Evolutionary conservation across 208 protist species (phyloP).

Genomic region (Strigomonas galati): DNA sequence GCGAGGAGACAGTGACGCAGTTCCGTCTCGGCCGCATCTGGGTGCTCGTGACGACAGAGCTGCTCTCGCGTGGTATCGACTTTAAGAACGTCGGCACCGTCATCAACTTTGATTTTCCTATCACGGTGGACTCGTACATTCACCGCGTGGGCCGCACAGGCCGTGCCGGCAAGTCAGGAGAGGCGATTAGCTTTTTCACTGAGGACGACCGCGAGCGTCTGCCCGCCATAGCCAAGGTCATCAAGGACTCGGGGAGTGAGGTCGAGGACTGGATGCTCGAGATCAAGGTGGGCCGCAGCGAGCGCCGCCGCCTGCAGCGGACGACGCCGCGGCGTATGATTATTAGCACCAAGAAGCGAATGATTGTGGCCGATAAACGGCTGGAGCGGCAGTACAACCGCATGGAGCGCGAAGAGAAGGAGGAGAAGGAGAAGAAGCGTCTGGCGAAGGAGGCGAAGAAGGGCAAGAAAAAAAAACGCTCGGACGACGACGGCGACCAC

Average conservation of each 20-base stretch:
- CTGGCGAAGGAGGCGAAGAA: neutral
- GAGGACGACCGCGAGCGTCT: conserved; percentile 92
- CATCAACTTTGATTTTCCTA: conserved; percentile 99
- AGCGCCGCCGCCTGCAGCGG: conserved; percentile 47
- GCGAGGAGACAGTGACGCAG: conserved; percentile 92
- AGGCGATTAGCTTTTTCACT: conserved; percentile 97
- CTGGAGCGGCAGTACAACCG: conserved; percentile 65
- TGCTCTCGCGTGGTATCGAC: conserved; percentile 97
- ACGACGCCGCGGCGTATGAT: conserved; percentile 83
- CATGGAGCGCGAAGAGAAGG: conserved; percentile 47
- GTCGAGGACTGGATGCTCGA: conserved; percentile 96
- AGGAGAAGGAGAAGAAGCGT: conserved; percentile 17
- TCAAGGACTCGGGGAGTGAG: conserved; percentile 89
- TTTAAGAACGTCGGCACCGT: conserved; percentile 97
- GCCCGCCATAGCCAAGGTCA: conserved; percentile 85
- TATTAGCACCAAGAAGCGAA: conserved; percentile 83
- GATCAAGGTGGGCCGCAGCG: conserved; percentile 70
- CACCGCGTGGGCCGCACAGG: conserved; percentile 95
- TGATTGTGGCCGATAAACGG: conserved; percentile 75
- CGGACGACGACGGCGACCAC: neutral
- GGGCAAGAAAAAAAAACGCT: conserved; percentile 6
- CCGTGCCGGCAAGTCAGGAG: conserved; percentile 83
- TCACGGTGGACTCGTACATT: conserved; percentile 94
- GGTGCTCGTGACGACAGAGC: conserved; percentile 96
- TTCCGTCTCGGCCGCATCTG: conserved; percentile 96